Base-by-base conservation (phyloP, 75 land plant genomes). In the Sequoiadendron giganteum region DNA sequence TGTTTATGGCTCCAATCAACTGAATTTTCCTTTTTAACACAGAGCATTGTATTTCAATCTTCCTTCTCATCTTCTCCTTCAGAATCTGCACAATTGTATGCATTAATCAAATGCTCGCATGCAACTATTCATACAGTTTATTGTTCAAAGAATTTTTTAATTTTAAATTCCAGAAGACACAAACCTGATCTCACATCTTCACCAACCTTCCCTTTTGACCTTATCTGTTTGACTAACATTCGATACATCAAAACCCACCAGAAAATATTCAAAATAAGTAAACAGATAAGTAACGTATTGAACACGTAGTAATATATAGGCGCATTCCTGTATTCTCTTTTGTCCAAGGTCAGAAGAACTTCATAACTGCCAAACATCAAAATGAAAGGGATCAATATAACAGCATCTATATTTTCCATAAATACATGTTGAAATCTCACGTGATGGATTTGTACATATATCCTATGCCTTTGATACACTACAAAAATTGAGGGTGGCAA, bases 161-260 rank as follows among this genome's bases (percentile, higher is more conserved):
- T 79, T 21, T 25, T 16, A 40, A 25, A 28, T 47, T 6, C 54
- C 70, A 25, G 9, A 65, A 65, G n/a, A 65, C 5, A 65, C 70
- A 65, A 65, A 91, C 91, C 91, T 90, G 91, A 91, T 42, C 91
- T 92, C 14, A 91, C 91, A 82, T 91, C 91, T 2, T 91, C 91
- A 39, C 84, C 87, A 19, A 90, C 85, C 79, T 86, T 90, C 85
- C 88, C 91, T 36, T 84, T 42, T 61, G 89, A 68, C 25, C 54
- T 81, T 55, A 90, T 54, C 42, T 86, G 91, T 48, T 90, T 90
- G 42, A 90, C 85, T 43, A 91, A 61, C 91, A 90, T 87, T 52
- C 91, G 88, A 39, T 30, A 91, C 36, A 91, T 91, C 42, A 91
- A 89, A 40, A 91, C 38, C 91, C 91, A 90, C 91, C 91, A 91